phyloP scores from a whole-genome alignment of 164 flowering plant species.

The Vitis rotundifolia region DNA sequence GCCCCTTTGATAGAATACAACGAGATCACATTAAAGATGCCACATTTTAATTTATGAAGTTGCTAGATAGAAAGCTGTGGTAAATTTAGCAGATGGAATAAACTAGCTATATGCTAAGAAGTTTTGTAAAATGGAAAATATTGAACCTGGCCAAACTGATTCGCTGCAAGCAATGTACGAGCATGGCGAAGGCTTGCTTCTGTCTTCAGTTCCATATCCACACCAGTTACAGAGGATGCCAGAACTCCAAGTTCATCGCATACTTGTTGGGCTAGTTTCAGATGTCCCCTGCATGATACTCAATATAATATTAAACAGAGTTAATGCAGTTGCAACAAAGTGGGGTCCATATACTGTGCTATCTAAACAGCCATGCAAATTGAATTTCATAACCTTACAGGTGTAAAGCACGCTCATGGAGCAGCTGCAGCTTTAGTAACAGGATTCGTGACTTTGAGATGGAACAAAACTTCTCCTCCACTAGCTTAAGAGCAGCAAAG shows the following conservation, averaged over 20 bases:
- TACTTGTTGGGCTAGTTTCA: slow-evolving; percentile 78
- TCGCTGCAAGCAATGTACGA: slow-evolving; percentile 91
- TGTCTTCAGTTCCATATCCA: slow-evolving; percentile 84
- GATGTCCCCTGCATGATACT: slow-evolving; percentile 57
- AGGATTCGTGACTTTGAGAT: slow-evolving; percentile 72
- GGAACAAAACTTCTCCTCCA: slow-evolving; percentile 69
- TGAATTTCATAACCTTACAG: slow-evolving; percentile 36
- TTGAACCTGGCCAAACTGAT: slow-evolving; percentile 81
- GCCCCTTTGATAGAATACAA: too few relatives aligned
- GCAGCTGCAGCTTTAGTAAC: slow-evolving; percentile 74
- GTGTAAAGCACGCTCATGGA: slow-evolving; percentile 87
- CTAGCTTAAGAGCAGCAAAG: slow-evolving; percentile 73
- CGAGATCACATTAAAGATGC: too few relatives aligned
- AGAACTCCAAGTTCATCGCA: slow-evolving; percentile 89
- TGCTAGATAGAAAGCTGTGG: not conserved
- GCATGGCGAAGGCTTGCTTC: slow-evolving; percentile 90
- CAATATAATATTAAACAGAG: not conserved
- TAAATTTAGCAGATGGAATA: not conserved
- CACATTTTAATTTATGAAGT: too few relatives aligned
- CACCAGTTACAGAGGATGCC: slow-evolving; percentile 85
- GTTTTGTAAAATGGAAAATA: slow-evolving; percentile 1
- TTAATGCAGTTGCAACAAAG: not conserved
- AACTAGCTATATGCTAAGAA: not conserved
- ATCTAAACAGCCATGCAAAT: not conserved
- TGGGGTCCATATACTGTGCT: not conserved